phyloP scores from a whole-genome alignment of 495 filamentous ascomycete species.

The Poronia punctata region DNA sequence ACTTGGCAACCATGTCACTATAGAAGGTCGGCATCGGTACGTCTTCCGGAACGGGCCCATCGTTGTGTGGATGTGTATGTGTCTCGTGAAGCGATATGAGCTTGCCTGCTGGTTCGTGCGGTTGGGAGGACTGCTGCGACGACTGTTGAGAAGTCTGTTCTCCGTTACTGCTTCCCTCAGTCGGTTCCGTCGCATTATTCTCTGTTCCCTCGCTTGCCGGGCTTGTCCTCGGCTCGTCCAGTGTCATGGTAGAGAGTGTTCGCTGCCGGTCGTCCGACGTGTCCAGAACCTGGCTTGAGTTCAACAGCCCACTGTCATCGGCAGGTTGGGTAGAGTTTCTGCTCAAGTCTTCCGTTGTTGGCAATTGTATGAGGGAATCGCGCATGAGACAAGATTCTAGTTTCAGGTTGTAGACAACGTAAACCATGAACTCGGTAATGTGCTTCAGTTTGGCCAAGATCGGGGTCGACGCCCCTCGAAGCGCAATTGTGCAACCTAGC shows the following conservation, averaged over 20 bases:
- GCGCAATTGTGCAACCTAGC: constrained; percentile 90
- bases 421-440: constrained; percentile 98
- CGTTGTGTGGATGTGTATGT: constrained; percentile 34
- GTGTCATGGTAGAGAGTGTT: constrained; percentile 5
- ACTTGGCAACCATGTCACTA: constrained; percentile 86
- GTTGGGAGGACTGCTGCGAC: constrained; percentile 7
- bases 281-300: constrained; percentile 6
- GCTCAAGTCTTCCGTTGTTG: constrained; percentile 47
- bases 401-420: constrained; percentile 96
- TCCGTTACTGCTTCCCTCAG: neutral
- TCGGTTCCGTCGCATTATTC: constrained; percentile 10
- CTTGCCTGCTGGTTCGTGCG: constrained; percentile 11
- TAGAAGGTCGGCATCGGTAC: constrained; percentile 88
- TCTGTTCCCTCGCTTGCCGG: constrained; percentile 9
- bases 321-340: constrained; percentile 23
- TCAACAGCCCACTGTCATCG: constrained; percentile 8
- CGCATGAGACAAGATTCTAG: constrained; percentile 94
- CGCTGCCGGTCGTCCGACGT: constrained; percentile 7
- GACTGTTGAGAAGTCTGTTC: constrained; percentile 8
- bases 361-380: constrained; percentile 88
- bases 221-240: constrained; percentile 13
- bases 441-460: constrained; percentile 74
- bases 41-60: constrained; percentile 68
- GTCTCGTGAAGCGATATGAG: constrained; percentile 39
- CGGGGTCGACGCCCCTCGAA: constrained; percentile 71